Evolutionary conservation across 306 rosid species (phyloP).

Genomic region (Luffa aegyptiaca): DNA sequence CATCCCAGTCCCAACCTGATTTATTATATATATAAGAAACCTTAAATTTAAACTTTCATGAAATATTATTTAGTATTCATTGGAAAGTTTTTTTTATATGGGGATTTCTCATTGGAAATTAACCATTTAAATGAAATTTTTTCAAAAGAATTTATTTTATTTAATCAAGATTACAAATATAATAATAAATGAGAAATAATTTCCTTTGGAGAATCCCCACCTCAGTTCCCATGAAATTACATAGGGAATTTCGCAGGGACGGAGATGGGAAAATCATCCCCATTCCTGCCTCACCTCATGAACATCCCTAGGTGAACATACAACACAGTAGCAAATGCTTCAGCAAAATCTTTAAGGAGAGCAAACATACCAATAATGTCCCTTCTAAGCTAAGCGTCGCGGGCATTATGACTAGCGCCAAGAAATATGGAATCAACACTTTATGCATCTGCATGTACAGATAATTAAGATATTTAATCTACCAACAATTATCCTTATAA

Average conservation of each 20-base stretch:
- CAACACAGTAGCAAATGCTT: neutral
- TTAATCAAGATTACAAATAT: neutral
- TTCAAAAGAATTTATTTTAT: neutral
- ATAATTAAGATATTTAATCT: neutral
- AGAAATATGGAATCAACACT: constrained; percentile 68
- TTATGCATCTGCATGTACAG: constrained; percentile 60
- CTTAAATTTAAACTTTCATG: too few relatives aligned
- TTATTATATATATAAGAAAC: too few relatives aligned
- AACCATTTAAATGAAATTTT: neutral
- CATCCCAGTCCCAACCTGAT: too few relatives aligned
- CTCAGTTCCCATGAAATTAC: neutral
- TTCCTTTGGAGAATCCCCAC: neutral
- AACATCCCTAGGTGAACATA: neutral
- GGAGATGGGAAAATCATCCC: neutral
- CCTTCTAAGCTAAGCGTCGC: constrained; percentile 84
- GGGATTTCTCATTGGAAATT: neutral
- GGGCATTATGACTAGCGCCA: constrained; percentile 64
- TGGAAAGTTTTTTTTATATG: too few relatives aligned
- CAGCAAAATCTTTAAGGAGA: neutral
- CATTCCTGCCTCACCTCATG: neutral
- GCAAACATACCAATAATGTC: constrained; percentile 64
- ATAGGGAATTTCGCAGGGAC: neutral
- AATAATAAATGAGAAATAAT: too few relatives aligned
- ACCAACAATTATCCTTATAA: neutral
- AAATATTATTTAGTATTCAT: too few relatives aligned